phyloP scores from a whole-genome alignment of 2,329 filamentous ascomycete genomes.

The Periconia macrospinosa region DNA sequence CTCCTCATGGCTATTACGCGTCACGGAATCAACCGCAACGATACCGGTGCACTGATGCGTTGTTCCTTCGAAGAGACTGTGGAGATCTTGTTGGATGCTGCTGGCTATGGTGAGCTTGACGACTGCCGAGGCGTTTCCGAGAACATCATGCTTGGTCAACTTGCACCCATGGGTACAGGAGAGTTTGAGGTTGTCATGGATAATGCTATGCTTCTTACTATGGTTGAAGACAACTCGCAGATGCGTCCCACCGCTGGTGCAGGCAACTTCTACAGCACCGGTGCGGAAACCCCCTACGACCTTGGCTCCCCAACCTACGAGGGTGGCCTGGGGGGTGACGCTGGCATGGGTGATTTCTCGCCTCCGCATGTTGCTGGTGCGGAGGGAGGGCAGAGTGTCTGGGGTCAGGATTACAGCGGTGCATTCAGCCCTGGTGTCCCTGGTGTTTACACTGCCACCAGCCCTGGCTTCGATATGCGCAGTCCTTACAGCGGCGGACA shows the following conservation, averaged over 20 bases:
- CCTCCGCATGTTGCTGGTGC: conserved; percentile 73
- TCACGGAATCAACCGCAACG: conserved; percentile 97
- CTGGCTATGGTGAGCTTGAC: conserved; percentile 90
- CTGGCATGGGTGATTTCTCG: conserved; percentile 66
- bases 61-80: conserved; percentile 99
- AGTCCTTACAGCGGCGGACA: conserved; percentile 67
- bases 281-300: conserved; percentile 93
- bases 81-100: conserved; percentile 94
- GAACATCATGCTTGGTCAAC: conserved; percentile 96
- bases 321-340: conserved; percentile 62
- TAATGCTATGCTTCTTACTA: conserved; percentile 91
- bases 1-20: conserved; percentile 94
- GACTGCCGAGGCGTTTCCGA: conserved; percentile 98
- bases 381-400: conserved; percentile 60
- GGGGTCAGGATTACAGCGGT: conserved; percentile 64
- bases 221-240: conserved; percentile 85
- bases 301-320: conserved; percentile 65
- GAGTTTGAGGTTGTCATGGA: conserved; percentile 94
- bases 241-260: conserved; percentile 73
- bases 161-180: conserved; percentile 95
- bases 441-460: conserved; percentile 61
- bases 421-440: conserved; percentile 70
- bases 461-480: conserved; percentile 65
- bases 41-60: conserved; percentile 97
- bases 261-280: conserved; percentile 70